Base-by-base conservation (phyloP, 2,329 filamentous ascomycete species). In the Ceratocystis cubensis region DNA sequence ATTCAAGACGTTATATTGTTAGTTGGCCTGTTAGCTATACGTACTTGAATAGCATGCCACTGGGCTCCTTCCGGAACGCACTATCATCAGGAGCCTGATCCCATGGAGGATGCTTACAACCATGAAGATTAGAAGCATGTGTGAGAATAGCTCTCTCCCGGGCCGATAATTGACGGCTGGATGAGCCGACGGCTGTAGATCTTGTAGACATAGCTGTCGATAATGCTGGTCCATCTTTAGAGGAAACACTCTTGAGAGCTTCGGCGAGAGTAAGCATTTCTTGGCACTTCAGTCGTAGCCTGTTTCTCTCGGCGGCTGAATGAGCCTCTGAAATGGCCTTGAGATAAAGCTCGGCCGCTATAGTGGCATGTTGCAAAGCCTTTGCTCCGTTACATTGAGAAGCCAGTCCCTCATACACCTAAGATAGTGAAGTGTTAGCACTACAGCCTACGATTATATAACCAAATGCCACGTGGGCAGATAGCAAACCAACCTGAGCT, bases 61-160 rank as follows among this genome's bases (percentile, higher is more conserved):
- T 79, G 2, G 79, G 73, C 5, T 57, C 73, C 70, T 33, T 74
- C 41, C 79, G 75, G 70, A 96, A 96, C 37, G 88, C 83, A 3
- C 80, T 74, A 0, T 81, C 74, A 2, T 75, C 73, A 0, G 89
- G 87, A 33, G 84, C 78, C 1, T 75, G 75, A n/a, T 82, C 82
- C 94, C 94, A 99, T 0, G 89, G 91, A 10, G 88, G 91, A 70
- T 96, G 97, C 22, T 88, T 81, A 72, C 86, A 88, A 0, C 88
- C 90, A 73, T 96, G 90, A 22, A 99, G 80, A 66, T 85, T 87
- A 3, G 92, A 94, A 2, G 87, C 85, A 72, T 87, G 85, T 1
- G 89, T 78, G 7, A 97, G 75, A 63, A 96, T 85, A 37, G 88
- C 86, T 72, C 91, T 82, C 75, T 96, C 91, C 17, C 81, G 80